These are phyloP conservation scores for Agaricales sp. DNA, from an alignment of 1,284 basidiomycete species.

Conservation along the genomic window DNA sequence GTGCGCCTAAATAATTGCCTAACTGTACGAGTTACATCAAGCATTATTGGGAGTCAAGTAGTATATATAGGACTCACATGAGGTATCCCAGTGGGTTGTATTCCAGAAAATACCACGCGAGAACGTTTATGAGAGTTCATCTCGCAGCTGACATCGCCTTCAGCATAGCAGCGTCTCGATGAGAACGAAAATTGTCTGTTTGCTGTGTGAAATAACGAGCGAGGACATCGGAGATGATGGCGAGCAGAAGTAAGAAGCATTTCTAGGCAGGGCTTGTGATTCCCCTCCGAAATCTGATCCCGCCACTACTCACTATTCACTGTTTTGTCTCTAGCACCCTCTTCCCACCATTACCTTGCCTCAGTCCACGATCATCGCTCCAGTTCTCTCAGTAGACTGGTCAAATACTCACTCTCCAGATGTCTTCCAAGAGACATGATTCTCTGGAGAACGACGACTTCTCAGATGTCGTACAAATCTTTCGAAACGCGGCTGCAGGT, in stretches of 20 bases:
- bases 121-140: conserved; percentile 1
- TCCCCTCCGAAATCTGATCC: background rate
- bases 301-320: background rate
- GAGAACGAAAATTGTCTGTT: conserved; percentile 26
- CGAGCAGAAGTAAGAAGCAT: background rate
- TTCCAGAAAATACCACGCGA: conserved; percentile 67
- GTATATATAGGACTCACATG: conserved; percentile 43
- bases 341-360: background rate
- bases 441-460: conserved; percentile 48
- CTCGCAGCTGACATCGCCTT: conserved; percentile 5
- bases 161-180: conserved; percentile 9
- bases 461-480: conserved; percentile 47
- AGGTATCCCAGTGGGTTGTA: conserved; percentile 78
- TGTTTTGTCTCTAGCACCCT: background rate
- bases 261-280: background rate
- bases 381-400: background rate
- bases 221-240: background rate
- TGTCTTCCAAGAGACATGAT: conserved; percentile 10
- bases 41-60: conserved; percentile 1
- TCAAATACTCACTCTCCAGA: background rate
- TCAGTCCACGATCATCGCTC: background rate
- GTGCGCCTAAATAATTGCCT: conserved; percentile 88
- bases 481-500: conserved; percentile 50
- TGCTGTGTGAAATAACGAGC: conserved; percentile 23
- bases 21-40: conserved; percentile 38